Conservation (phyloP, 1,284 basidiomycete species). For the Omphalotus olearius region DNA sequence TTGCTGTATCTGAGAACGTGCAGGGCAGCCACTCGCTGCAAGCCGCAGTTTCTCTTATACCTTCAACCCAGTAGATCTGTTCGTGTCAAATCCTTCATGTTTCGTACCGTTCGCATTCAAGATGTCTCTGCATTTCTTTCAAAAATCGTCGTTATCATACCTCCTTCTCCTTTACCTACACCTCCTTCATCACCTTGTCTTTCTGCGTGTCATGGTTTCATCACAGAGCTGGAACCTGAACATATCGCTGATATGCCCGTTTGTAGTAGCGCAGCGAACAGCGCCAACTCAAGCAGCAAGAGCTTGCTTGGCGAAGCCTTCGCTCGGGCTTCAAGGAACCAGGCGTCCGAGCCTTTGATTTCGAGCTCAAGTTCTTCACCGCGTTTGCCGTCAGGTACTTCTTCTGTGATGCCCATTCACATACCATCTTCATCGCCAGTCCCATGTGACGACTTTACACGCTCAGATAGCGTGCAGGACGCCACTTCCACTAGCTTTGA, state of each 20-base stretch:
- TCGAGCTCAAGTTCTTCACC: neutral
- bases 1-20: constrained; percentile 6
- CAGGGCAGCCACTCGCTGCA: neutral
- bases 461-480: too few relatives aligned
- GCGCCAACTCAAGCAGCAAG: neutral
- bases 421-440: neutral
- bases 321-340: neutral
- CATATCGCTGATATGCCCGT: neutral
- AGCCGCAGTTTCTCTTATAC: neutral
- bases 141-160: constrained; percentile 1
- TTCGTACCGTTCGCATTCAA: neutral
- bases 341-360: neutral
- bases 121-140: constrained; percentile 1
- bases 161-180: constrained; percentile 1
- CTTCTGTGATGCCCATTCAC: neutral
- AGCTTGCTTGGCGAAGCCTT: neutral
- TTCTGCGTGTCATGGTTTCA: neutral
- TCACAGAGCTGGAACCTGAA: neutral
- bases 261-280: constrained; percentile 1
- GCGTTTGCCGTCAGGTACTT: neutral
- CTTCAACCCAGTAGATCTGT: neutral
- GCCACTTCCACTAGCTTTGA: too few relatives aligned
- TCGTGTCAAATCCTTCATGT: neutral
- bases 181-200: neutral
- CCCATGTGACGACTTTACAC: too few relatives aligned